Base-by-base conservation (phyloP, 202 grass and related monocot genomes). In the Schoenoplectus tabernaemontani region DNA sequence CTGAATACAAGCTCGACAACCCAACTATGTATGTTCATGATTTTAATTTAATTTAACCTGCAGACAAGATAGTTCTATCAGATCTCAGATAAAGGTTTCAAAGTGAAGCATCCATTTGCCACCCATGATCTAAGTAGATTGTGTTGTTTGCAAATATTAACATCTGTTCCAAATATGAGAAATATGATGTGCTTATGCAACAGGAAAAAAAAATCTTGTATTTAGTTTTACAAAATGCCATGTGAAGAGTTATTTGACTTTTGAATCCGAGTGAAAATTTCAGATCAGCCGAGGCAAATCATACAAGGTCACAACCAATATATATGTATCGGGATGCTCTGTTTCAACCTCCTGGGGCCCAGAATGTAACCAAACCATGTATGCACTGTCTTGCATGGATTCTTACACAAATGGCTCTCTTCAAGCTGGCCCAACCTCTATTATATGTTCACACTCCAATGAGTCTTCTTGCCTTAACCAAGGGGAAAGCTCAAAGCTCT, bases 261-360 rank as follows among this genome's bases (percentile, higher is more conserved):
- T 64, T n/a, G 44, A 60, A 15, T 85, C n/a, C 23, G 63, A 61
- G 51, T 64, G 69, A 83, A 62, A 80, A 79, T 84, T 82, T 82
- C 91, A 98, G 96, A 95, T 98, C 88, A 92, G 78, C 67, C 86
- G 96, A 62, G 96, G 96, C 32, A 98, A 81, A 87, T 42, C 88
- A 59, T 73, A 68, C 57, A 79, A 78, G 60, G 85, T 98, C 81
- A 95, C 89, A 77, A 95, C 90, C 78, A 89, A 68, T 76, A 85
- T 98, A 59, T 75, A 78, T 9, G 39, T 94, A 88, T 84, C 83
- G 86, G 91, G 86, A 79, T 98, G 96, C 51, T 70, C 91, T 20
- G 82, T 74, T 65, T 88, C 86, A 70, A 80, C 78, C 51, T 78
- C 88, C 59, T 89, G 78, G 86, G 96, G 96, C 50, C 90, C 89